Evolutionary conservation across 768 basidiomycete genomes (phyloP), one percentile per base, ranked within the genome.

Genomic region (button mushroom (Agaricus bisporus)): DNA sequence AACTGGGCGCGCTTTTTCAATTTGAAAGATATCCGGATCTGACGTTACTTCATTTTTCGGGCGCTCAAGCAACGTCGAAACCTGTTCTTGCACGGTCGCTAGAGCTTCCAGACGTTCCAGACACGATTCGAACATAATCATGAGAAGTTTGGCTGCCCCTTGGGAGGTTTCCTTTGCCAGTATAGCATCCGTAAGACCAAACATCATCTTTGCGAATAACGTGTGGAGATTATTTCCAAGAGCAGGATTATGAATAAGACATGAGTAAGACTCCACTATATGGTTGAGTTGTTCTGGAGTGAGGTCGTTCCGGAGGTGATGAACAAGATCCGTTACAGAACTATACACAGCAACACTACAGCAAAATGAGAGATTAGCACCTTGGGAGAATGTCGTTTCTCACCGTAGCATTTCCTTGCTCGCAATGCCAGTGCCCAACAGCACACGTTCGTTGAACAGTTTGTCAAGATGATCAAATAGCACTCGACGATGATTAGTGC

Each of bases 171-270:
- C 88, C 67, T 95, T 94, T 28, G 77, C 70, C 20, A 87, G 70
- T 41, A 98, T 85, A 43, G 83, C 79, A 51, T 98, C 97, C 41
- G 90, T 80, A 45, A 97, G 77, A 57, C 88, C 89, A 63, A 93
- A 88, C 66, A 98, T 85, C 71, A 97, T 85, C 68, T 98, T 98
- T 49, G 88, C 87, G 58, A 90, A 91, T 65, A 98, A 77, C 11
- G 90, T 91, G 63, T 98, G 94, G 32, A 95, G 81, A 51, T 81
- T 84, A 60, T 80, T 84, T 8, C 82, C 78, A 43, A 95, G 79
- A 17, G 88, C 83, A 1, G 90, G 81, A 63, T 97, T 93, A 70
- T 98, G 95, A 47, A 97, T 80, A 63, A 91, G 83, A 46, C 85
- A 83, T 1, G 93, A 89, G 66, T 91, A 97, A 49, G 90, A 81